phyloP scores from a whole-genome alignment of 139 green algal species.

The Coelastrella sp. region DNA sequence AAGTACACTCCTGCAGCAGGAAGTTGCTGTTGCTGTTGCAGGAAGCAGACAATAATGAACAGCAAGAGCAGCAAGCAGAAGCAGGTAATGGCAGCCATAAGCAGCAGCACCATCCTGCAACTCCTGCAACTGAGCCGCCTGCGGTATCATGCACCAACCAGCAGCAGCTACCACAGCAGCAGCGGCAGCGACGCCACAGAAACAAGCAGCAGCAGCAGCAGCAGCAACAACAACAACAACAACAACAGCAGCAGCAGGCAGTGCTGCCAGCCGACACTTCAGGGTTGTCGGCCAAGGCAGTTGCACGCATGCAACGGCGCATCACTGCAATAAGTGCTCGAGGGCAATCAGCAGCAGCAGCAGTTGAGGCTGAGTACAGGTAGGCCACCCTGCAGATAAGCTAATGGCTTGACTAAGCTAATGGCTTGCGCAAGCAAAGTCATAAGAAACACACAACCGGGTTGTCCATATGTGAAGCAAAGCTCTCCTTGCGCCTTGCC shows the following conservation, averaged over 20 bases:
- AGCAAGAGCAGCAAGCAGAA: constrained; percentile 16
- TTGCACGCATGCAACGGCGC: constrained; percentile 48
- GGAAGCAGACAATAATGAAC: background rate
- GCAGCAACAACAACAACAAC: background rate
- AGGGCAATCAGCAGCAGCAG: constrained; percentile 17
- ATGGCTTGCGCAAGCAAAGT: no score
- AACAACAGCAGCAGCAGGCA: background rate
- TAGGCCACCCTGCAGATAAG: no score
- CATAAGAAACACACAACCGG: no score
- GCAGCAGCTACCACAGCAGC: no score
- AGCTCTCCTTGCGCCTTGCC: no score
- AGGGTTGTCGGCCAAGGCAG: constrained; percentile 46
- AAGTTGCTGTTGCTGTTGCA: background rate
- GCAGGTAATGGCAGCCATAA: background rate
- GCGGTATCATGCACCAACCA: no score
- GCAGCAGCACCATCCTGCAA: no score
- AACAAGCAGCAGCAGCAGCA: constrained; percentile 9
- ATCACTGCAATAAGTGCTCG: constrained; percentile 46
- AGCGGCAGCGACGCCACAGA: no score
- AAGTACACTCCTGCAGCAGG: background rate
- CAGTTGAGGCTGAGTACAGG: constrained; percentile 3
- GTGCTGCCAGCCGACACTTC: background rate
- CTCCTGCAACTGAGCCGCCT: no score
- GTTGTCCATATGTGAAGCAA: no score
- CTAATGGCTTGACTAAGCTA: no score